These are phyloP conservation scores for Oemleria cerasiformis DNA, from an alignment of 306 rosid species.

Conservation along the genomic window DNA sequence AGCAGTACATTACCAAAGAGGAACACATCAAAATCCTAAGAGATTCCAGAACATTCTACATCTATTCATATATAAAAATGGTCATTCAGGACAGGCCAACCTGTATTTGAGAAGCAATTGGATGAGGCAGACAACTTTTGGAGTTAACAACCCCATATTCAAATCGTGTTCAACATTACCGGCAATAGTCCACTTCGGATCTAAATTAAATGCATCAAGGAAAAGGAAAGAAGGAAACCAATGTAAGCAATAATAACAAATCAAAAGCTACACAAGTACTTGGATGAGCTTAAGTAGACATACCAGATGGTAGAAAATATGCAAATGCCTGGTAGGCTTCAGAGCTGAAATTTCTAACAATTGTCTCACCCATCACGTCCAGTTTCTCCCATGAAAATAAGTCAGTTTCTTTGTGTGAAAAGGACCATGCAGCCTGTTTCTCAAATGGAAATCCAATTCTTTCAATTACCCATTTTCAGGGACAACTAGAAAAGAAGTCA, in stretches of 20 bases:
- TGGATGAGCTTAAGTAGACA: constrained; percentile 9
- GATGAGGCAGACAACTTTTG: constrained; percentile 68
- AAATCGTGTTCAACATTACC: constrained; percentile 31
- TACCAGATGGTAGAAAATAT: constrained; percentile 47
- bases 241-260: constrained; percentile 15
- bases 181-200: constrained; percentile 46
- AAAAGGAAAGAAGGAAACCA: constrained; percentile 5
- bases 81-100: constrained; percentile 30
- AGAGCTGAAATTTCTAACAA: constrained; percentile 45
- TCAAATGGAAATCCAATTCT: constrained; percentile 12
- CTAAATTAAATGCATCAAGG: constrained; percentile 30
- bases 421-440: constrained; percentile 66
- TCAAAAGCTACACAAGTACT: background rate
- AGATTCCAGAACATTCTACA: constrained; percentile 12
- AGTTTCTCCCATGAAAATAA: constrained; percentile 39
- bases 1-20: background rate
- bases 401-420: constrained; percentile 38
- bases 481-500: constrained; percentile 21
- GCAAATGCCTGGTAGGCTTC: constrained; percentile 37
- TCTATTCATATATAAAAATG: constrained; percentile 7
- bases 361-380: constrained; percentile 41
- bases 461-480: constrained; percentile 19
- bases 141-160: constrained; percentile 49
- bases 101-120: constrained; percentile 76
- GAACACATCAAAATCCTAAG: background rate